A percentile compares a stretch with the other conserved stretches of the same genome.
Evolutionary conservation across 1,284 basidiomycete species (phyloP).

Genomic region (Mycosarcoma maydis): DNA sequence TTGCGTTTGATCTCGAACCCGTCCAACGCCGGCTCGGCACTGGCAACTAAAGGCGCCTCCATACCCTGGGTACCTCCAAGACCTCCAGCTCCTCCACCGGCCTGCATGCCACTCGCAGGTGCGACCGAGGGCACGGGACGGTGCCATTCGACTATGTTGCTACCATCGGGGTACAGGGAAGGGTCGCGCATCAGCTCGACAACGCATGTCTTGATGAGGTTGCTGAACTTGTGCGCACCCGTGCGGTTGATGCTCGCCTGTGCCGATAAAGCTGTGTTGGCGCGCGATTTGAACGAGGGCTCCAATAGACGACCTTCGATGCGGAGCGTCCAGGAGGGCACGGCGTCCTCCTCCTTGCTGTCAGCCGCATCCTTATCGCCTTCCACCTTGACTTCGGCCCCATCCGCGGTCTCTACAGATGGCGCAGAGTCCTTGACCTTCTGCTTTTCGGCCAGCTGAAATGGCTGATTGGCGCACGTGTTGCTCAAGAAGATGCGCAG

Average conservation of each 20-base stretch:
- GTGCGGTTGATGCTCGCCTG: constrained; percentile 60
- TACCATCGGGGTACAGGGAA: constrained; percentile 75
- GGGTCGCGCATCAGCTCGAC: constrained; percentile 89
- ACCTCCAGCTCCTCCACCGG: constrained; percentile 59
- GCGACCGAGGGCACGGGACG: constrained; percentile 68
- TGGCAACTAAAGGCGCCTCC: constrained; percentile 56
- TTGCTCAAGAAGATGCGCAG: constrained; percentile 89
- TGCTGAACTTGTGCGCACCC: constrained; percentile 77
- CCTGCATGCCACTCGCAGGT: constrained; percentile 45
- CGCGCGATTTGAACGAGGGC: constrained; percentile 57
- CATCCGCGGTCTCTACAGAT: constrained; percentile 26
- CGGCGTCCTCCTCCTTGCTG: constrained; percentile 74
- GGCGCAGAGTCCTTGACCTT: constrained; percentile 43
- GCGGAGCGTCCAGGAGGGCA: constrained; percentile 88
- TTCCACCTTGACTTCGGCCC: constrained; percentile 21
- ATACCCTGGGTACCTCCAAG: constrained; percentile 53
- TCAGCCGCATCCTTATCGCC: constrained; percentile 24
- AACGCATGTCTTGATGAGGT: constrained; percentile 82
- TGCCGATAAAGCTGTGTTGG: constrained; percentile 58
- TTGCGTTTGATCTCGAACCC: constrained; percentile 88
- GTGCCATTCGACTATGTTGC: constrained; percentile 66
- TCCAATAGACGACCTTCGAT: constrained; percentile 86
- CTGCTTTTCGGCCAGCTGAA: constrained; percentile 56
- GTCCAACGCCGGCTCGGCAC: constrained; percentile 70
- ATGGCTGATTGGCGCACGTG: constrained; percentile 80